A percentile compares a stretch with the other conserved stretches of the same genome.
Conservation (phyloP, 2,329 filamentous ascomycete species). For the Lomentospora prolificans region DNA sequence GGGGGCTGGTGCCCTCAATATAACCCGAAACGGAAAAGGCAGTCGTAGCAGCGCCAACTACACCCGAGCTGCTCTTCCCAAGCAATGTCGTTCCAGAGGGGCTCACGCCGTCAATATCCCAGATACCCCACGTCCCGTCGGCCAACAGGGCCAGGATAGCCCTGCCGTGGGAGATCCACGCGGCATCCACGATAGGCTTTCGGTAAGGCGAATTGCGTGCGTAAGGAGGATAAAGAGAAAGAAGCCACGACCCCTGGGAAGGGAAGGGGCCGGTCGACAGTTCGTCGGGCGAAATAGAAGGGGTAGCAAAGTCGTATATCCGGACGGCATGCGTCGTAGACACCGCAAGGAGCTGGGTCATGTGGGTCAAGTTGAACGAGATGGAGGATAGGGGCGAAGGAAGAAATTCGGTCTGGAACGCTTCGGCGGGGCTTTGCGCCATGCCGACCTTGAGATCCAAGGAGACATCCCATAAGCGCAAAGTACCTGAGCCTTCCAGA, state of each 20-base stretch:
- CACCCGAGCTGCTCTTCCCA: conserved; percentile 39
- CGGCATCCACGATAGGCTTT: conserved; percentile 52
- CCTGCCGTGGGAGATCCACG: conserved; percentile 51
- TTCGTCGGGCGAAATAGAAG: conserved; percentile 43
- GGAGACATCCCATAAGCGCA: conserved; percentile 49
- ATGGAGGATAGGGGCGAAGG: conserved; percentile 43
- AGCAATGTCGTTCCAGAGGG: conserved; percentile 37
- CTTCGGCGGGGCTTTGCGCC: conserved; percentile 23
- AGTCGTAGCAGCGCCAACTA: conserved; percentile 48
- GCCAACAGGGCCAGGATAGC: conserved; percentile 49
- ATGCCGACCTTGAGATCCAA: conserved; percentile 26
- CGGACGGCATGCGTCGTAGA: conserved; percentile 46
- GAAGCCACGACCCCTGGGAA: conserved; percentile 52
- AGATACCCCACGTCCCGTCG: conserved; percentile 59
- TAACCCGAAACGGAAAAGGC: conserved; percentile 48
- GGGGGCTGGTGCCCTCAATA: conserved; percentile 48
- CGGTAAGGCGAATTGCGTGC: conserved; percentile 36
- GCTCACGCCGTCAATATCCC: conserved; percentile 52
- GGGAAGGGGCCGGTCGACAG: conserved; percentile 40
- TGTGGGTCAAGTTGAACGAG: conserved; percentile 50
- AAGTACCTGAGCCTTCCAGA: conserved; percentile 46
- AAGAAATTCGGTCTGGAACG: conserved; percentile 53
- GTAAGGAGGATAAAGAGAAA: conserved; percentile 52
- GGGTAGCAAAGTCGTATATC: conserved; percentile 50
- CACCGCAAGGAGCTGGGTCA: conserved; percentile 48